Evolutionary conservation across 495 filamentous ascomycete species (phyloP).

Genomic region (Oleoguttula mirabilis): DNA sequence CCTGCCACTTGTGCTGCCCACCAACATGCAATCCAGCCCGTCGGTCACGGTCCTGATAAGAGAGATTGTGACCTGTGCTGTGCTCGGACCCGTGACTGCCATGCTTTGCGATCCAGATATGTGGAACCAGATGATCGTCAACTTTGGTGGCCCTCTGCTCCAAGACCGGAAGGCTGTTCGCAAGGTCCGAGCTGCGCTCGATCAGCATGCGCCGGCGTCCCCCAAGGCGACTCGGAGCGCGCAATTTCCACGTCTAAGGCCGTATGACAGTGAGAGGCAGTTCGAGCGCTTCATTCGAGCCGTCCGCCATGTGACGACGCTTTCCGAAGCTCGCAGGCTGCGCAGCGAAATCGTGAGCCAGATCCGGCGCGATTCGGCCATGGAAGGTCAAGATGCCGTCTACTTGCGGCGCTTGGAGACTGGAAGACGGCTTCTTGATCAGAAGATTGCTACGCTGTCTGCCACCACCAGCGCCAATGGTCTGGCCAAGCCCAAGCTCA

Average conservation of each 20-base stretch:
- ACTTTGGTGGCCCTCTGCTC: slow-evolving; percentile 59
- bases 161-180: slow-evolving; percentile 94
- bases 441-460: slow-evolving; percentile 64
- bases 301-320: slow-evolving; percentile 74
- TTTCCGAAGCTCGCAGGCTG: slow-evolving; percentile 89
- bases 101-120: slow-evolving; percentile 80
- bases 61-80: slow-evolving; percentile 72
- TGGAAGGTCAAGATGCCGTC: slow-evolving; percentile 67
- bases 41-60: slow-evolving; percentile 67
- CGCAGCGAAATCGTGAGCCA: slow-evolving; percentile 88
- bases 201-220: slow-evolving; percentile 82
- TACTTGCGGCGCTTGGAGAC: slow-evolving; percentile 83
- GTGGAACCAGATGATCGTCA: slow-evolving; percentile 93
- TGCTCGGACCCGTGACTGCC: slow-evolving; percentile 58
- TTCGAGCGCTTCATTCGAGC: slow-evolving; percentile 92
- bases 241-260: slow-evolving; percentile 53
- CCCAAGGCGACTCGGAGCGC: slow-evolving; percentile 52
- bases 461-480: slow-evolving; percentile 47
- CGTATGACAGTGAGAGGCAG: slow-evolving; percentile 70
- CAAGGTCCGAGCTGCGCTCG: slow-evolving; percentile 83
- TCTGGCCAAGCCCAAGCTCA: slow-evolving; percentile 27
- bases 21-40: slow-evolving; percentile 59
- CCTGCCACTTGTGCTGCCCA: slow-evolving; percentile 64
- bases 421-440: slow-evolving; percentile 79
- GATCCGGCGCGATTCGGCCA: slow-evolving; percentile 67